phyloP scores from a whole-genome alignment of 768 basidiomycete genomes.

The Cyclocybe cylindracea region DNA sequence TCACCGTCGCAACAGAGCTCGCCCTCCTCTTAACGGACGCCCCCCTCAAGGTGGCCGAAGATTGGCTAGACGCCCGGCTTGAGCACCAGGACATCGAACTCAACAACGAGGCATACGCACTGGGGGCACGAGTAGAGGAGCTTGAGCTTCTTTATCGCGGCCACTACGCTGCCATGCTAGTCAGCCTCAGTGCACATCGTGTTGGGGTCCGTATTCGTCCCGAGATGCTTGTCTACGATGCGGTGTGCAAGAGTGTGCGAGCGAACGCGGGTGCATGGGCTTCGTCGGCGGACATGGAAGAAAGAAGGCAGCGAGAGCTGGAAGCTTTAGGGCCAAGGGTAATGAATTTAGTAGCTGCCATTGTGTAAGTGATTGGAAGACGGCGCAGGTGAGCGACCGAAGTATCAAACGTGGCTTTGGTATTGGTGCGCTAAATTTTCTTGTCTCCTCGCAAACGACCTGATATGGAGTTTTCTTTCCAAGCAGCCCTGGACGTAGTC shows the following conservation, averaged over 20 bases:
- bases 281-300: background rate
- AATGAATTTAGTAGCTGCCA: background rate
- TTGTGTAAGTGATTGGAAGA: background rate
- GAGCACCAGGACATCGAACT: slow-evolving; percentile 6
- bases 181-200: slow-evolving; percentile 2
- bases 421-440: no score
- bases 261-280: background rate
- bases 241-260: background rate
- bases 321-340: slow-evolving; percentile 1
- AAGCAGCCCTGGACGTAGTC: no score
- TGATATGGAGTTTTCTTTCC: no score
- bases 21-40: slow-evolving; percentile 7
- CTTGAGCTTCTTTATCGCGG: slow-evolving; percentile 1
- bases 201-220: background rate
- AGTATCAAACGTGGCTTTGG: no score
- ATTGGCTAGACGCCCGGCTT: slow-evolving; percentile 4
- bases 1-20: slow-evolving; percentile 8
- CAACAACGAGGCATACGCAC: background rate
- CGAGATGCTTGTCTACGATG: slow-evolving; percentile 4
- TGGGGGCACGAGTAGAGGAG: background rate
- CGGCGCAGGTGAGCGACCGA: no score
- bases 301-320: background rate
- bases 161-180: slow-evolving; percentile 2
- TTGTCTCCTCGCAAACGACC: no score
- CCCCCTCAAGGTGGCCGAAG: slow-evolving; percentile 2